Evolutionary conservation across 2,329 filamentous ascomycete species (phyloP).

Genomic region (Ciborinia camelliae): DNA sequence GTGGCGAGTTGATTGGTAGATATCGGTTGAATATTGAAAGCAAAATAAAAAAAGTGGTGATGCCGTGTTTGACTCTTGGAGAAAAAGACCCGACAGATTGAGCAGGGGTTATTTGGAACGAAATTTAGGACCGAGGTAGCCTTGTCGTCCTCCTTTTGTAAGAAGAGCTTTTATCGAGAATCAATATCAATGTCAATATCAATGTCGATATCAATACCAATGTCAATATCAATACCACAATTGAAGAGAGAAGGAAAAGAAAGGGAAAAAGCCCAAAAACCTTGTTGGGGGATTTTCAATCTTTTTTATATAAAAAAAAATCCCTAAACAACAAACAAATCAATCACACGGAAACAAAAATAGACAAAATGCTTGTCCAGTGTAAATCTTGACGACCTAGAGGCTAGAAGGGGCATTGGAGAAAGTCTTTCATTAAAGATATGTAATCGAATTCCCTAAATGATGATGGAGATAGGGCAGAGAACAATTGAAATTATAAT

Average conservation of each 20-base stretch:
- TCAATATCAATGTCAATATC: too few species aligned
- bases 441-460: too few species aligned
- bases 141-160: too few species aligned
- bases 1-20: constrained; percentile 8
- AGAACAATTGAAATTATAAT: not conserved
- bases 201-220: too few species aligned
- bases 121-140: not conserved
- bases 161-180: not conserved
- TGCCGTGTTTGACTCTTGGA: not conserved
- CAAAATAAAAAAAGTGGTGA: constrained; percentile 15
- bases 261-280: not conserved
- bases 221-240: too few species aligned
- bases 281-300: not conserved
- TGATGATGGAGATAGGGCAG: not conserved
- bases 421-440: not conserved
- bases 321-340: not conserved
- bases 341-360: not conserved
- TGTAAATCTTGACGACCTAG: too few species aligned
- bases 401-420: too few species aligned
- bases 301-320: too few species aligned
- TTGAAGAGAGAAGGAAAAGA: not conserved
- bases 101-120: not conserved
- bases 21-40: constrained; percentile 2
- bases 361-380: not conserved
- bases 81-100: not conserved